Percentiles rank a stretch among this genome's conserved stretches.
Evolutionary conservation across 1,284 basidiomycete species (phyloP).

Genomic region (Ustilago nuda): DNA sequence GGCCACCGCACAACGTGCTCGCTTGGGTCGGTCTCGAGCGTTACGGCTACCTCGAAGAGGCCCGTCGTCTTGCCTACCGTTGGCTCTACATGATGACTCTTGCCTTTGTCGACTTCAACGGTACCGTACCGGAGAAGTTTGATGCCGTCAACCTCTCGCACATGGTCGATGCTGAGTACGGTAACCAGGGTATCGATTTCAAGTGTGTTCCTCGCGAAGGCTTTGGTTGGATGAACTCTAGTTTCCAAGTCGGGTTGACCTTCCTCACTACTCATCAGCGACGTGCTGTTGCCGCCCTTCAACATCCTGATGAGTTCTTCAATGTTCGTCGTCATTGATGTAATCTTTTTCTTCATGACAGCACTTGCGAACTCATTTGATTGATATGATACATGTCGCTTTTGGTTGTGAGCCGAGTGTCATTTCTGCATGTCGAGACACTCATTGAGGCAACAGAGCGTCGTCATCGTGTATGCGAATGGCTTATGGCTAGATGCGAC

Average conservation of each 20-base stretch:
- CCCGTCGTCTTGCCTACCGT: slow-evolving; percentile 90
- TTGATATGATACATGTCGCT: background rate
- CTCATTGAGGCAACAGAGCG: no score
- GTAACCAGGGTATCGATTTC: slow-evolving; percentile 97
- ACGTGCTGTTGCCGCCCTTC: slow-evolving; percentile 90
- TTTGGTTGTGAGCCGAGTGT: no score
- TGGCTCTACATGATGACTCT: slow-evolving; percentile 87
- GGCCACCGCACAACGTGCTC: slow-evolving; percentile 83
- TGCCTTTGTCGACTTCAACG: slow-evolving; percentile 82
- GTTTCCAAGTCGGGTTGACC: slow-evolving; percentile 84
- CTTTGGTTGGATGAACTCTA: slow-evolving; percentile 84
- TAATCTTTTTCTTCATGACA: background rate
- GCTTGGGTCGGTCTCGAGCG: slow-evolving; percentile 96
- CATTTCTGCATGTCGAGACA: no score
- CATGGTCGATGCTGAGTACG: slow-evolving; percentile 96
- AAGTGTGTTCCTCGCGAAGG: slow-evolving; percentile 88
- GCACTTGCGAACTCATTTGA: background rate
- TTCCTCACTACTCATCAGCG: slow-evolving; percentile 94
- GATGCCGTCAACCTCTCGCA: slow-evolving; percentile 95
- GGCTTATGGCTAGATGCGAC: no score
- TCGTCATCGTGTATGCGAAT: no score
- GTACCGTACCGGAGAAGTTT: slow-evolving; percentile 97
- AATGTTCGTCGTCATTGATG: slow-evolving; percentile 35
- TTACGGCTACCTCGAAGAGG: slow-evolving; percentile 93
- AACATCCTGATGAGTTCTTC: slow-evolving; percentile 90